Conservation (phyloP, 768 basidiomycete species). For the Leccinum variicolor region DNA sequence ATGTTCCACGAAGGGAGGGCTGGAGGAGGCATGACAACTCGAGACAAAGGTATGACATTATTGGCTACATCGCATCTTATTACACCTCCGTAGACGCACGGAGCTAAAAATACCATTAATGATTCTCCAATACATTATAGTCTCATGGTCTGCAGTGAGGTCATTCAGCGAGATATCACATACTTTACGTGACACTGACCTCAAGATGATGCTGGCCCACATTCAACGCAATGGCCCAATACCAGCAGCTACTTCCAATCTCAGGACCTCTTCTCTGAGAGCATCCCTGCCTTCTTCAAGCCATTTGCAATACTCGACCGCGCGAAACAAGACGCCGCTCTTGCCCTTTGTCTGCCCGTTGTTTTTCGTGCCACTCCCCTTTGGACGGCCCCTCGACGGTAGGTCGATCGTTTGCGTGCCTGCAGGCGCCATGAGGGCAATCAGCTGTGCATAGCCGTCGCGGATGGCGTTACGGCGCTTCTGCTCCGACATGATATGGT, state of each 20-base stretch:
- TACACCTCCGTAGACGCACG: constrained; percentile 1
- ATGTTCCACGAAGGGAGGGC: constrained; percentile 44
- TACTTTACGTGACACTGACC: constrained; percentile 11
- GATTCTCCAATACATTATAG: not conserved
- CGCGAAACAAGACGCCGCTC: constrained; percentile 84
- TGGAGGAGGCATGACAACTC: constrained; percentile 23
- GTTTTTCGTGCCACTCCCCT: constrained; percentile 64
- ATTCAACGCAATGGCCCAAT: constrained; percentile 29
- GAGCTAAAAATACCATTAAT: constrained; percentile 7
- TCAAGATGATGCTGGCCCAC: not conserved
- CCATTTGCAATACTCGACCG: constrained; percentile 83
- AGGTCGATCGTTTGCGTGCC: constrained; percentile 67
- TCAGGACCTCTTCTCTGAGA: constrained; percentile 61
- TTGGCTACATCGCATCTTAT: constrained; percentile 1
- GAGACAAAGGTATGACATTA: not conserved
- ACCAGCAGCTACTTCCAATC: constrained; percentile 66
- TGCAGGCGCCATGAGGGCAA: constrained; percentile 75
- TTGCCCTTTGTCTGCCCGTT: constrained; percentile 80
- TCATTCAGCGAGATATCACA: not conserved
- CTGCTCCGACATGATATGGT: constrained; percentile 95
- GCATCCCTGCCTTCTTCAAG: constrained; percentile 80
- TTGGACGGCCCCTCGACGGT: constrained; percentile 77
- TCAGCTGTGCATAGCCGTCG: constrained; percentile 85
- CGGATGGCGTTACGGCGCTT: constrained; percentile 90
- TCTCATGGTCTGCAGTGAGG: not conserved